Percentiles rank a stretch among this genome's conserved stretches.
phyloP scores from a whole-genome alignment of 2,329 filamentous ascomycete species.

The Colletotrichum cuscutae region DNA sequence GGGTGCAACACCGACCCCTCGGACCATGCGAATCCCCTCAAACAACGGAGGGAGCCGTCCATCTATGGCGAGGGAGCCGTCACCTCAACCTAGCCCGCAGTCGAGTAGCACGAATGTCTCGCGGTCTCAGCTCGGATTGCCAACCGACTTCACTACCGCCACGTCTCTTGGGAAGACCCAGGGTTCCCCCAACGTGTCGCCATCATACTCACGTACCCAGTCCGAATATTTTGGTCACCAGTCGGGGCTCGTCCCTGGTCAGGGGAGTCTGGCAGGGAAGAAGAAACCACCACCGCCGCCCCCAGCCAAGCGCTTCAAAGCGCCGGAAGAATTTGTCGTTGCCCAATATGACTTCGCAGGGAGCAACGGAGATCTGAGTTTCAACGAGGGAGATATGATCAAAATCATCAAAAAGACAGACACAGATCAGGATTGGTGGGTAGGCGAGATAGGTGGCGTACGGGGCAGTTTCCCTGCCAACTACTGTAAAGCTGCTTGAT shows the following conservation, averaged over 20 bases:
- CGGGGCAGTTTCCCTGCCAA: slow-evolving; percentile 85
- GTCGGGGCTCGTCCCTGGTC: slow-evolving; percentile 36
- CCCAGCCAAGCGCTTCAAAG: slow-evolving; percentile 67
- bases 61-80: slow-evolving; percentile 26
- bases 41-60: slow-evolving; percentile 41
- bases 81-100: slow-evolving; percentile 43
- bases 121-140: slow-evolving; percentile 45
- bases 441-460: slow-evolving; percentile 76
- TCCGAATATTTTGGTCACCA: slow-evolving; percentile 46
- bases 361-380: slow-evolving; percentile 78
- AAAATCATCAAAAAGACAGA: slow-evolving; percentile 81
- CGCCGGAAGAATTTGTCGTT: slow-evolving; percentile 67
- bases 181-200: slow-evolving; percentile 42
- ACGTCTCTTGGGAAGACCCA: slow-evolving; percentile 50
- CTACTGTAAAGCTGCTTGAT: slow-evolving; percentile 68
- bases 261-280: slow-evolving; percentile 53
- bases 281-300: slow-evolving; percentile 84
- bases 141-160: slow-evolving; percentile 58
- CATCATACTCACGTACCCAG: slow-evolving; percentile 32
- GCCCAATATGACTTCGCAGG: slow-evolving; percentile 82
- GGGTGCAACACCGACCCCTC: slow-evolving; percentile 39
- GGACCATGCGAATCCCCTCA: slow-evolving; percentile 51
- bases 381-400: slow-evolving; percentile 82
- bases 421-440: slow-evolving; percentile 89
- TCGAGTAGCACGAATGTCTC: slow-evolving; percentile 40